phyloP scores from a whole-genome alignment of 257 asterid species.

The Solanum pennellii region DNA sequence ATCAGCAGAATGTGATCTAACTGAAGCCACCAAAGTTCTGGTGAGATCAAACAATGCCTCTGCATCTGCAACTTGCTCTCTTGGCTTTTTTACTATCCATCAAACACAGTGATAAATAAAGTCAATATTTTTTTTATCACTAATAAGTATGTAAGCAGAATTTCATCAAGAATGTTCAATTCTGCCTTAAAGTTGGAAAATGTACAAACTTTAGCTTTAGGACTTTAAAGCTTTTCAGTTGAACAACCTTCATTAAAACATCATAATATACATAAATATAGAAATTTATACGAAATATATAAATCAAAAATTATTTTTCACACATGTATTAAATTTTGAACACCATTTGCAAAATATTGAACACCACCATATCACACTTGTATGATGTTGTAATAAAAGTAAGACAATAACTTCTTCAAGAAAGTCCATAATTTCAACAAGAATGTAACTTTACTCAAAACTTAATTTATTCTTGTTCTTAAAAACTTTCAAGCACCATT shows the following conservation, averaged over 20 bases:
- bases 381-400: neutral
- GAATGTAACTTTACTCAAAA: neutral
- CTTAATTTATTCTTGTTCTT: neutral
- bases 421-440: neutral
- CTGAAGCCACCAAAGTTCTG: slow-evolving; percentile 21
- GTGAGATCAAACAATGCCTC: slow-evolving; percentile 39
- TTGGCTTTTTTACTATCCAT: slow-evolving; percentile 34
- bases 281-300: neutral
- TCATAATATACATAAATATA: too few relatives aligned
- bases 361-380: neutral
- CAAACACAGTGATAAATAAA: neutral
- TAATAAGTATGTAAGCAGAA: neutral
- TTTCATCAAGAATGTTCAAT: neutral
- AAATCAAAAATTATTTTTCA: too few relatives aligned
- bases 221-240: neutral
- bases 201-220: neutral
- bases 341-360: too few relatives aligned
- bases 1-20: slow-evolving; percentile 16
- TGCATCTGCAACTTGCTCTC: slow-evolving; percentile 64
- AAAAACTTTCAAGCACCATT: neutral
- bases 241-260: neutral
- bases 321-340: too few relatives aligned
- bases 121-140: neutral
- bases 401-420: neutral
- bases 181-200: neutral